A percentile compares a stretch with the other conserved stretches of the same genome.
These are phyloP conservation scores for Collariella sp. DNA, from an alignment of 495 filamentous ascomycete species.

Conservation along the genomic window DNA sequence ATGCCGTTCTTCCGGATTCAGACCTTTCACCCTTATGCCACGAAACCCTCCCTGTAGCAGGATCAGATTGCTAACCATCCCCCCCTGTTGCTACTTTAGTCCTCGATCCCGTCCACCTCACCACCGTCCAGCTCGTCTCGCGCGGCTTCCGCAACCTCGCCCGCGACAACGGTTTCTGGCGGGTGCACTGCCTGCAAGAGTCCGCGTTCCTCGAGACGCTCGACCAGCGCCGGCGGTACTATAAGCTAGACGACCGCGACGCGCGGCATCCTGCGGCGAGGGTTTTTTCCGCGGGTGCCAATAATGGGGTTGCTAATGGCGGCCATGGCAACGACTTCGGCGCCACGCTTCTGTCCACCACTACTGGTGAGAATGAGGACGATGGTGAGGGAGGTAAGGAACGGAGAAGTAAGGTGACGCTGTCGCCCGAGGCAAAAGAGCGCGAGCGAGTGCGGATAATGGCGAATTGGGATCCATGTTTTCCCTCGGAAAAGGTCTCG, in stretches of 20 bases:
- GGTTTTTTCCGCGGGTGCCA: neutral
- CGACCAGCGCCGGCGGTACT: slow-evolving; percentile 34
- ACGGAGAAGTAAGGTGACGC: neutral
- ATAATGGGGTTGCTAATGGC: neutral
- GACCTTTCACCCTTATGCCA: neutral
- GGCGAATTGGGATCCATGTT: slow-evolving; percentile 75
- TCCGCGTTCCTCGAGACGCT: slow-evolving; percentile 49
- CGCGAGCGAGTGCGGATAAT: slow-evolving; percentile 47
- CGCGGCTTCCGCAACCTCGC: slow-evolving; percentile 57
- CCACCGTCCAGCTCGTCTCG: slow-evolving; percentile 62
- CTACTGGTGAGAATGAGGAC: neutral
- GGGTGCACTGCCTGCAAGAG: slow-evolving; percentile 60
- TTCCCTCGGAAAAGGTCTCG: slow-evolving; percentile 55
- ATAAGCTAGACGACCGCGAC: slow-evolving; percentile 22
- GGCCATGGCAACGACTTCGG: neutral
- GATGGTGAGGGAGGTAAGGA: neutral
- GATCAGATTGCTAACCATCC: neutral
- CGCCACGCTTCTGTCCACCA: neutral
- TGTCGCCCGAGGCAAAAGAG: slow-evolving; percentile 12
- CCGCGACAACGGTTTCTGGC: slow-evolving; percentile 72
- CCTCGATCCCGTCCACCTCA: slow-evolving; percentile 59
- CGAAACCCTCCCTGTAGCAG: neutral
- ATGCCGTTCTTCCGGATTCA: neutral
- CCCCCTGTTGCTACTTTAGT: slow-evolving; percentile 39
- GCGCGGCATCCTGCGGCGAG: neutral